Base-by-base conservation (phyloP, 306 rosid species). In the Crataegus laevigata region DNA sequence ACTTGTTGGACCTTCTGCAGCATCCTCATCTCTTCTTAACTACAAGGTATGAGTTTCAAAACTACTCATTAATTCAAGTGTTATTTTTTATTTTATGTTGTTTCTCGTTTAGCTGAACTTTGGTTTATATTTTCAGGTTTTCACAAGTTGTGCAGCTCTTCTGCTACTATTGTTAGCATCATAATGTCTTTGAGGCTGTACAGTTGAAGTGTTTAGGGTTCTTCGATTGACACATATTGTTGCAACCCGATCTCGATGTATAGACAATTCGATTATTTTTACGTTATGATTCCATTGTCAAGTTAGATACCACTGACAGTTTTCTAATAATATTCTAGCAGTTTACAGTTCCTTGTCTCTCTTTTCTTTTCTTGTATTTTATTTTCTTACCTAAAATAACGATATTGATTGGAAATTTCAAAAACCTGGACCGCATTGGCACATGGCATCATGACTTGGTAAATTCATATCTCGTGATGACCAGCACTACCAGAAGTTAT, bases 1-100 rank as follows among this genome's bases (percentile, higher is more conserved):
- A 12, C 93, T 94, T 69, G 80, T 66, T 8, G 42, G 91, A 75
- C 90, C 93, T 28, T 85, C 96, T 18, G 91, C 96, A 21, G 59
- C 77, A 26, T 43, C 90, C 47, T 85, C 98, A 0, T 87, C 91
- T 76, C 83, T 90, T 71, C 84, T 86, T 40, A 88, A 84, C 59
- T 83, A 84, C 84, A 89, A 91, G 96, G 98, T 89, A 85, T 66
- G 73, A n/a, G 26, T n/a, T 55, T 55, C 26, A 55, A 11, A 15
- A 36, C 1, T 14, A 32, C 43, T 74, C 18, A 1, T 45, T 62
- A 4, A 15, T 40, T 29, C 4, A 22, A 30, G 26, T 22, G 25
- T 52, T 32, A 11, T 47, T 5, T 15, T 29, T 17, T 24, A 57
- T 50, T 29, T 18, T 19, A n/a, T 42, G 19, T 50, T n/a, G 50